Conservation (phyloP, 179 eudicot species). For the Beta corolliflora region DNA sequence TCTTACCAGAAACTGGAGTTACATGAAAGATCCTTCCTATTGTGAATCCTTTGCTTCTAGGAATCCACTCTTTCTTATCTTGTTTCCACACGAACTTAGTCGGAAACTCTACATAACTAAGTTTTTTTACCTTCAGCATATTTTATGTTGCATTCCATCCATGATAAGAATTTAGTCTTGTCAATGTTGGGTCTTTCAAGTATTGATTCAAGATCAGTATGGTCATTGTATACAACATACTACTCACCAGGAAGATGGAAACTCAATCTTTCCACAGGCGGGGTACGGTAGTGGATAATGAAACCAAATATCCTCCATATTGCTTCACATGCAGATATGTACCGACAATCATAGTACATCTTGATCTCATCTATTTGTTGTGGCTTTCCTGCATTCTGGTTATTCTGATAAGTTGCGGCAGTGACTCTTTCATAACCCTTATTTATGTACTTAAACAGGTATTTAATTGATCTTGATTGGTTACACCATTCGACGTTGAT, state of each 20-base stretch:
- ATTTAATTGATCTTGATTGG: not conserved
- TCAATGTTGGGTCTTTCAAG: not conserved
- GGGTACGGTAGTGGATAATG: constrained; percentile 5
- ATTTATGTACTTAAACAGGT: too few species aligned
- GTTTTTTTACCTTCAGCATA: not conserved
- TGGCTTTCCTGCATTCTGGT: too few species aligned
- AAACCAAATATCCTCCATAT: not conserved
- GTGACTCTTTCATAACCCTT: too few species aligned
- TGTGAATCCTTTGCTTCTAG: not conserved
- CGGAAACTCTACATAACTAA: not conserved
- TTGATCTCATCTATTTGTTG: too few species aligned
- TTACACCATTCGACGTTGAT: constrained; percentile 38
- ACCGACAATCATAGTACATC: too few species aligned
- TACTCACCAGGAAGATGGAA: not conserved
- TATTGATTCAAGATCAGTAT: not conserved
- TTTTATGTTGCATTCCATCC: constrained; percentile 23
- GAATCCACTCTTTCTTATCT: not conserved
- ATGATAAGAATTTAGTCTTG: not conserved
- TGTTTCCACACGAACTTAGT: not conserved
- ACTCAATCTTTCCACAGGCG: not conserved
- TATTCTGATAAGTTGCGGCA: too few species aligned
- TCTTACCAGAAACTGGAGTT: not conserved
- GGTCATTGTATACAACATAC: not conserved
- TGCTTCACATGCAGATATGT: too few species aligned
- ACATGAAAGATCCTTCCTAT: not conserved